Evolutionary conservation across 192 early-diverging fungal genomes (phyloP).

Genomic region (Linnemannia elongata): DNA sequence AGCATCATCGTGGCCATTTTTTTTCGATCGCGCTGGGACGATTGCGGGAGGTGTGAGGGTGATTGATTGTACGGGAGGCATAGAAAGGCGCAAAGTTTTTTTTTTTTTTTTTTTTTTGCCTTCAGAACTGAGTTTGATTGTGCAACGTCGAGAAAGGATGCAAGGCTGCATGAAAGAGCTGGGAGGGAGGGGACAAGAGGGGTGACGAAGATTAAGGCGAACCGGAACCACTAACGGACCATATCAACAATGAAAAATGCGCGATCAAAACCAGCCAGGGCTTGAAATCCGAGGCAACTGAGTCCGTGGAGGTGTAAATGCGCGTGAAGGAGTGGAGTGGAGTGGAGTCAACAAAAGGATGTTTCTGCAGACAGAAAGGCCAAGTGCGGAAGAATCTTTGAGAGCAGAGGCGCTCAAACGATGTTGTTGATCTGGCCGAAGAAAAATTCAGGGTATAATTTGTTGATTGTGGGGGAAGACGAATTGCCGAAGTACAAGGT

Average conservation of each 20-base stretch:
- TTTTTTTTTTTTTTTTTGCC: constrained; percentile 13
- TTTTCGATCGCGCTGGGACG: constrained; percentile 3
- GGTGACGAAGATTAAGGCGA: neutral
- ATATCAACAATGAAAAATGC: neutral
- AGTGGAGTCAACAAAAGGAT: neutral
- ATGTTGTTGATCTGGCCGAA: neutral
- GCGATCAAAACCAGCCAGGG: neutral
- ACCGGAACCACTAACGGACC: constrained; percentile 1
- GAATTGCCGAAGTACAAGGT: constrained; percentile 5
- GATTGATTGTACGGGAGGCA: constrained; percentile 5
- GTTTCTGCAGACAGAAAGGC: neutral
- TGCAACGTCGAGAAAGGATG: constrained; percentile 6
- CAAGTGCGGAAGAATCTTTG: neutral
- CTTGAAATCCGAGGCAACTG: neutral
- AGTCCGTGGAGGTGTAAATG: neutral
- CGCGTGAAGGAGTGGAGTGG: neutral
- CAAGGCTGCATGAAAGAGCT: constrained; percentile 10
- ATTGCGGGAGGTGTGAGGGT: constrained; percentile 8
- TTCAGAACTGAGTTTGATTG: constrained; percentile 11
- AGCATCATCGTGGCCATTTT: constrained; percentile 1
- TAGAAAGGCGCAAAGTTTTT: constrained; percentile 5
- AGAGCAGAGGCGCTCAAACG: neutral
- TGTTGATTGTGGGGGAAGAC: neutral
- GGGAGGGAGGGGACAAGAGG: neutral
- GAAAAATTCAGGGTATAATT: neutral